Evolutionary conservation across 1,284 basidiomycete genomes (phyloP).

Genomic region (Ganoderma multipileum): DNA sequence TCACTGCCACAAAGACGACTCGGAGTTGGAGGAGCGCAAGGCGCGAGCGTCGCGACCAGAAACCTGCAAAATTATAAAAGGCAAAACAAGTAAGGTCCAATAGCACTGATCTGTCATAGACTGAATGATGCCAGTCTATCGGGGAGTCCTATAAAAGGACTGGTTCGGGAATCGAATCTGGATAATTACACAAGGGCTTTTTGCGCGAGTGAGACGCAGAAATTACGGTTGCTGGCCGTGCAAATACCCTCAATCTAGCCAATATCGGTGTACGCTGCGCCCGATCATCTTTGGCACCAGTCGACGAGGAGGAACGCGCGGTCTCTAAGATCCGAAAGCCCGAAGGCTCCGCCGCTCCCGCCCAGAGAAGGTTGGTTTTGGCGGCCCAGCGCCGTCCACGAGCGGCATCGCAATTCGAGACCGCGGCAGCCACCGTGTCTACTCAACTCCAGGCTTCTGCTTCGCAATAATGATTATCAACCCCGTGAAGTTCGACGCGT

Average conservation of each 20-base stretch:
- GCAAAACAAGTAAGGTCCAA: conserved; percentile 35
- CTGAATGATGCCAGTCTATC: conserved; percentile 35
- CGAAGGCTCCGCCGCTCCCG: conserved; percentile 21
- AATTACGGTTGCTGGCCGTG: conserved; percentile 23
- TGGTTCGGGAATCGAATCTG: conserved; percentile 22
- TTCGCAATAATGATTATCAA: conserved; percentile 16
- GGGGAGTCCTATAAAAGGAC: conserved; percentile 32
- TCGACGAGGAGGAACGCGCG: conserved; percentile 36
- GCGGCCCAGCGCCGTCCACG: neutral
- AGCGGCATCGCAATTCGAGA: neutral
- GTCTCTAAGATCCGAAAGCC: conserved; percentile 29
- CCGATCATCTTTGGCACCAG: conserved; percentile 30
- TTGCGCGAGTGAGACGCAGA: conserved; percentile 22
- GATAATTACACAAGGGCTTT: conserved; percentile 21
- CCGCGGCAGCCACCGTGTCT: conserved; percentile 22
- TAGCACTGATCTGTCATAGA: conserved; percentile 37
- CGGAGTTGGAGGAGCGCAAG: conserved; percentile 23
- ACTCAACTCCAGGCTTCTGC: conserved; percentile 28
- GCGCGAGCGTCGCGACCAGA: conserved; percentile 23
- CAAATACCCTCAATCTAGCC: conserved; percentile 37
- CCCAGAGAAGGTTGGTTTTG: neutral
- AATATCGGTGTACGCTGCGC: conserved; percentile 28
- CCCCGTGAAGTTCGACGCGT: neutral
- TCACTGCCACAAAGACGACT: conserved; percentile 42
- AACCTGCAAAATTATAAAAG: conserved; percentile 18